These are phyloP conservation scores for Sabuloglossum arenarium DNA, from an alignment of 495 filamentous ascomycete species.

Conservation along the genomic window DNA sequence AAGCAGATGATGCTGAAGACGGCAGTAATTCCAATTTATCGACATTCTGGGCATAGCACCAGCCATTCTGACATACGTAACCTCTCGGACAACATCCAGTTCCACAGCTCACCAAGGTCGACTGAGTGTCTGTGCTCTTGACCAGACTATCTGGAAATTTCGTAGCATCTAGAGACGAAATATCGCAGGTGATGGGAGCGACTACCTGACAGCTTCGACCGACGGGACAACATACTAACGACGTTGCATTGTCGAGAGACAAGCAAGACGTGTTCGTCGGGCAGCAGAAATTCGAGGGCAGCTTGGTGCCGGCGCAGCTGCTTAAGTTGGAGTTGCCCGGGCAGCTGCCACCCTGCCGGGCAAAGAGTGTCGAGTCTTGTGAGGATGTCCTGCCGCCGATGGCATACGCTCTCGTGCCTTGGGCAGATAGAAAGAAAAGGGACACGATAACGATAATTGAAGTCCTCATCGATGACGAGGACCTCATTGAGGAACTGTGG, in stretches of 20 bases:
- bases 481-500: not conserved
- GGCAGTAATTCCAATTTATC: conserved; percentile 2
- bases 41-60: conserved; percentile 20
- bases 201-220: conserved; percentile 43
- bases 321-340: not conserved
- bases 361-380: not conserved
- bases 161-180: conserved; percentile 40
- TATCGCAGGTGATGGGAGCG: conserved; percentile 47
- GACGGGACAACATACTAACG: conserved; percentile 58
- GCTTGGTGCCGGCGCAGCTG: conserved; percentile 13
- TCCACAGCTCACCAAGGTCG: conserved; percentile 34
- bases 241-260: conserved; percentile 39
- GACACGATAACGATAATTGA: not conserved
- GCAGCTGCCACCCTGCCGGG: not conserved
- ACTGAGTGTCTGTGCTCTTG: conserved; percentile 45
- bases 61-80: conserved; percentile 38
- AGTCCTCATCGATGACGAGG: not conserved
- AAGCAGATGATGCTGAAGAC: not conserved
- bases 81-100: conserved; percentile 58
- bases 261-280: conserved; percentile 37
- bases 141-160: conserved; percentile 36
- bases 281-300: conserved; percentile 65
- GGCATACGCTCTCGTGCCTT: not conserved
- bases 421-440: not conserved
- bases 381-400: not conserved